Percentiles rank a stretch among this genome's conserved stretches.
These are phyloP conservation scores for Boeremia exigua DNA, from an alignment of 2,329 filamentous ascomycete genomes.

Conservation along the genomic window DNA sequence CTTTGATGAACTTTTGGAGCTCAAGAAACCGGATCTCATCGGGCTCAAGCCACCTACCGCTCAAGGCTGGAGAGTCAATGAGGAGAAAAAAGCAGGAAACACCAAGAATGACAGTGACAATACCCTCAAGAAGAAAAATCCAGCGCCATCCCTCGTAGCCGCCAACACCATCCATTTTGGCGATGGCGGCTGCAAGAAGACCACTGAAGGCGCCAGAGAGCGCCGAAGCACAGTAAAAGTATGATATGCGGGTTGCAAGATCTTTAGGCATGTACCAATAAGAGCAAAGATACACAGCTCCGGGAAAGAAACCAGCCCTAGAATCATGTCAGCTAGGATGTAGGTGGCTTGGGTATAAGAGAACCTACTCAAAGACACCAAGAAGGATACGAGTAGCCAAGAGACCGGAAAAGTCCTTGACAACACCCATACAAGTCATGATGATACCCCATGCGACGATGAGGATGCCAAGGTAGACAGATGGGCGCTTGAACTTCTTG, in stretches of 20 bases:
- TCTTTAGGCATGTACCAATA: conserved; percentile 47
- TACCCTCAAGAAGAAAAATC: conserved; percentile 53
- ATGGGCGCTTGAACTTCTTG: conserved; percentile 38
- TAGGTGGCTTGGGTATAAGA: background rate
- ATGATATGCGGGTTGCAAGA: conserved; percentile 41
- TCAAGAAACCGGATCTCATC: conserved; percentile 37
- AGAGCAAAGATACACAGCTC: conserved; percentile 44
- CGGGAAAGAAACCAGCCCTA: conserved; percentile 41
- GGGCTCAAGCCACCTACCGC: conserved; percentile 25
- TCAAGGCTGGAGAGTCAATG: conserved; percentile 31
- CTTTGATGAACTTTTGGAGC: conserved; percentile 32
- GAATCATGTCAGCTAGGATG: background rate
- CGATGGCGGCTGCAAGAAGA: conserved; percentile 49
- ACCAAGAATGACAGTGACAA: conserved; percentile 38
- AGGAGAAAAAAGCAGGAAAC: conserved; percentile 35
- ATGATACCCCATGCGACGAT: conserved; percentile 34
- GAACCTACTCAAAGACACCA: conserved; percentile 34
- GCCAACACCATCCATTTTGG: conserved; percentile 47
- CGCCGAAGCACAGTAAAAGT: conserved; percentile 48
- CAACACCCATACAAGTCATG: conserved; percentile 36
- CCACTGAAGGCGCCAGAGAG: conserved; percentile 51
- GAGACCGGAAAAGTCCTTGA: conserved; percentile 29
- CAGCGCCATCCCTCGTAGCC: conserved; percentile 53
- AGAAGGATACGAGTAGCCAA: conserved; percentile 27
- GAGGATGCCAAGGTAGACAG: conserved; percentile 39